Evolutionary conservation across 2,329 filamentous ascomycete genomes (phyloP).

Genomic region (Calonectria multiphialidica): DNA sequence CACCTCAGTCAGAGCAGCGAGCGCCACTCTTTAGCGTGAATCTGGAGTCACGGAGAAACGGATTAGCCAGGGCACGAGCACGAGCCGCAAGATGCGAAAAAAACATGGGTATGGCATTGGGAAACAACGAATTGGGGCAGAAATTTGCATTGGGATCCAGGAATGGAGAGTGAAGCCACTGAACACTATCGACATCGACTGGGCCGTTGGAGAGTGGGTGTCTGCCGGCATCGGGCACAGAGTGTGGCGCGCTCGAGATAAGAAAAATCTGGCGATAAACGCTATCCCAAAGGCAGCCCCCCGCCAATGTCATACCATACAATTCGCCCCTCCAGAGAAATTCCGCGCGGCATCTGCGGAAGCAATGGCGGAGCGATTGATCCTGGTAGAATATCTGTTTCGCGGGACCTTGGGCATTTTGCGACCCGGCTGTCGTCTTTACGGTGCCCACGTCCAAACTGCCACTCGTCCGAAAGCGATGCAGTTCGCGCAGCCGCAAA

Average conservation of each 20-base stretch:
- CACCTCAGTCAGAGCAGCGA: slow-evolving; percentile 42
- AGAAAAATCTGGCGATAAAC: slow-evolving; percentile 36
- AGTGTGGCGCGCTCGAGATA: slow-evolving; percentile 33
- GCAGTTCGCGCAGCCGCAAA: slow-evolving; percentile 32
- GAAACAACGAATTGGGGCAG: slow-evolving; percentile 1
- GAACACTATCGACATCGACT: neutral
- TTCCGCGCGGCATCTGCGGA: slow-evolving; percentile 13
- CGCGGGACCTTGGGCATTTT: neutral
- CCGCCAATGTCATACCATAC: slow-evolving; percentile 31
- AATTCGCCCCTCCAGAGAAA: slow-evolving; percentile 24
- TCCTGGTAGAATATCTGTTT: neutral
- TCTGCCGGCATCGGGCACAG: slow-evolving; percentile 36
- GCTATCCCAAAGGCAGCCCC: slow-evolving; percentile 27
- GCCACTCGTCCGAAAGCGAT: slow-evolving; percentile 26
- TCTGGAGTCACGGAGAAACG: slow-evolving; percentile 31
- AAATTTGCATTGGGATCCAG: neutral
- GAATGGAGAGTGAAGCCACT: neutral
- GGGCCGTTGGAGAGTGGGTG: slow-evolving; percentile 7
- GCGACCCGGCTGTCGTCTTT: neutral
- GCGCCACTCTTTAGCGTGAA: slow-evolving; percentile 39
- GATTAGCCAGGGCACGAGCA: slow-evolving; percentile 37
- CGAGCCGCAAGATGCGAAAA: slow-evolving; percentile 20
- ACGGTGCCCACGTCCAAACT: slow-evolving; percentile 1
- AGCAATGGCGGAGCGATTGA: slow-evolving; percentile 8
- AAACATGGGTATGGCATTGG: neutral